Evolutionary conservation across 1,139 yeast genomes (phyloP), one percentile per base, ranked within the genome.

Genomic region (Barnettozyma hawaiiensis): DNA sequence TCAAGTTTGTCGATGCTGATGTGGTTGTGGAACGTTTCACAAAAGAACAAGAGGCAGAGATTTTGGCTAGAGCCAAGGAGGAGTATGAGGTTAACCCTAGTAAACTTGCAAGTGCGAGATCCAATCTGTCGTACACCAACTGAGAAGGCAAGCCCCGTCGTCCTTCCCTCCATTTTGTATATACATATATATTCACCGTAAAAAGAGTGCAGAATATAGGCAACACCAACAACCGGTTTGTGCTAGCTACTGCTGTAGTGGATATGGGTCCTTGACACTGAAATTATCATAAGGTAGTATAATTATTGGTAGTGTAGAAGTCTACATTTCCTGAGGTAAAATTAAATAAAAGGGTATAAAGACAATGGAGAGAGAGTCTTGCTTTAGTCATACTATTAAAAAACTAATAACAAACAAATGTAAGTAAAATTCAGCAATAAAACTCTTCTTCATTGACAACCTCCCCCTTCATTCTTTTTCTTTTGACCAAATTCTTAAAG

Each of bases 1-100:
- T 90, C 62, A 73, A 72, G 47, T 92, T 92, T 65, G 85, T 86
- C 33, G 79, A 90, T n/a, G 95, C 97, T 11, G 77, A 83, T 60
- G 79, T 81, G 60, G 75, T 80, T 12, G 95, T 90, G 42, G 79
- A 76, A 50, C 84, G 85, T 19, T 70, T 89, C 53, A 76, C 89
- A 1, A 62, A 66, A 42, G 76, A 76, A 37, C 85, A 83, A 61
- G 83, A 77, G 58, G 68, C 62, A 31, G 67, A 65, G 36, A 57
- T 73, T 50, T 57, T 61, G 37, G 52, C 60, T 28, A 65, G 61
- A 44, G 73, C 69, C 12, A 63, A 64, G 48, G 64, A 60, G 41
- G 69, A 68, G 52, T 78, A 74, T 52, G 75, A 70, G 50, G 70
- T 63, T 29, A 63, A 64, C 7, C 52, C 59, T 14, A 70, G 73